Base-by-base conservation (phyloP, 495 filamentous ascomycete species). In the Opeltia flavorubescens region DNA sequence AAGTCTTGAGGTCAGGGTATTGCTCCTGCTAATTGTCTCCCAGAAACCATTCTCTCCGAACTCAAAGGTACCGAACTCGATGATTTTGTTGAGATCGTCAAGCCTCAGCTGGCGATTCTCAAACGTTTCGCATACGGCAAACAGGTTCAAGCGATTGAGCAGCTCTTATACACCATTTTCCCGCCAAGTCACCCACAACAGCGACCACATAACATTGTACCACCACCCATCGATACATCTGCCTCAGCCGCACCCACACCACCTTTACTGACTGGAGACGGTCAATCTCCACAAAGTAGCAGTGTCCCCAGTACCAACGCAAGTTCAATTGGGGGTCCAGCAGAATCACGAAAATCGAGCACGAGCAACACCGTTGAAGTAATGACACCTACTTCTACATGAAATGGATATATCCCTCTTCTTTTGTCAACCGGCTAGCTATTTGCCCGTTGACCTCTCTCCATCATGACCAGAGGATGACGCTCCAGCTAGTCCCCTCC, bases 41-140 rank as follows among this genome's bases (percentile, higher is more conserved):
- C 57, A 93, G 86, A 93, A 64, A 89, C 86, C 64, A 71, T 94
- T 21, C 70, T 93, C 40, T 77, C 73, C 5, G 72, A 80, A 44
- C 67, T 95, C 2, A 70, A 77, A 46, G 76, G 73, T 9, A 59
- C 64, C 0, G 85, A 94, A 48, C 72, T 74, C 21, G 72, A 76
- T 20, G 62, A 68, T 12, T 78, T 95, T 15, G 67, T 84, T 20
- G 77, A 84, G 15, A 66, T 79, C 40, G 80, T 95, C 54, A 80
- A 78, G 55, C 81, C 84, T 2, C 73, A 89, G 43, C 70, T 98
- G 13, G 65, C 68, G 20, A 69, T 72, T 40, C 61, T 89, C 20
- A 93, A 87, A 64, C 83, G 80, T 51, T 76, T 71, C 47, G 77
- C 76, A 51, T 81, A 77, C 48, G 83, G 83, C 38, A 89, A 89